Evolutionary conservation across 305 asterid species (phyloP), one percentile per base, ranked within the genome.

Genomic region (Nicotiana rustica): DNA sequence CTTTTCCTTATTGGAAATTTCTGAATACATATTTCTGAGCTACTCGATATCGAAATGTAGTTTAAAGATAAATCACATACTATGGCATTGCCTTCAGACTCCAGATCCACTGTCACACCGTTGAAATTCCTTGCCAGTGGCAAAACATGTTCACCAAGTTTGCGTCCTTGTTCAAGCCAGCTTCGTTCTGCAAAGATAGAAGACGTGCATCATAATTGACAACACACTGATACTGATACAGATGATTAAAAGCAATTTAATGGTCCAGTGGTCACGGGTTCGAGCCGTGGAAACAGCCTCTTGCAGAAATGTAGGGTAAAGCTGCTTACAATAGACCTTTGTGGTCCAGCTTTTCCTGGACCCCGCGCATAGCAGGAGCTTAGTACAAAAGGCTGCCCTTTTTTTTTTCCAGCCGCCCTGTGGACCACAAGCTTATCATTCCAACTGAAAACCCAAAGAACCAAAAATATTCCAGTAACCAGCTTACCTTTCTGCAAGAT

Each of bases 121-220:
- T 95, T 96, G 90, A 96, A 96, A 87, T 95, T 94, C 89, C 98
- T 89, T 55, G 99, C 99, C 92, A 96, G 86, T 14, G 99, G 99
- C 82, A 96, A 91, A 64, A 96, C 95, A 90, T 92, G 99, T 85
- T 96, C 99, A 47, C 99, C 99, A 81, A 96, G 90, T 82, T 90
- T 93, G 83, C 89, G 90, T 55, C 99, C 99, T 90, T 95, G 94
- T 87, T 95, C 99, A 64, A 95, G 96, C 95, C 97, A 95, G 77
- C 85, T 89, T 84, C 96, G 89, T 84, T 96, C 99, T 96, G 93
- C 76, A n/a, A 57, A 90, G 83, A 66, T 80, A 76, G 38, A 68
- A 69, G 64, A 55, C n/a, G 80, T 75, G 65, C 80, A 75, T 75
- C 65, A 75, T 52, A 52, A 52, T 52, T 29, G 10, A 61, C 25